Base-by-base conservation (phyloP, 2,329 filamentous ascomycete genomes). In the Chalaropsis thielavioides region DNA sequence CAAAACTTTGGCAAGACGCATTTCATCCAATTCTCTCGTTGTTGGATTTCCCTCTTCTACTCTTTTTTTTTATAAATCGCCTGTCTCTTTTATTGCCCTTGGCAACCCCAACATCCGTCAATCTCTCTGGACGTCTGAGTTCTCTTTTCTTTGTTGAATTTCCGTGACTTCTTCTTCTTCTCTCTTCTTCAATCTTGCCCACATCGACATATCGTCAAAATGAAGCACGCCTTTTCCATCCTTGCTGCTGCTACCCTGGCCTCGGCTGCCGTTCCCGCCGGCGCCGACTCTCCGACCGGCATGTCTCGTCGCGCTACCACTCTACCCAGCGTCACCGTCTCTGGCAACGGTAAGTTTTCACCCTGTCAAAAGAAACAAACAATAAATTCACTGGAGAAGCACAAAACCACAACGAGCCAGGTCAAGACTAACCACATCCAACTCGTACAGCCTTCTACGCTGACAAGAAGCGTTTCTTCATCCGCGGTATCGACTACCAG, bases 401-500 rank as follows among this genome's bases (percentile, higher is more conserved):
- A 27, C 17, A 19, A 19, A 17, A 2, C 10, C 4, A 10, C 0
- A 46, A n/a, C 43, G n/a, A 17, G 15, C 15, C 1, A 17, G n/a
- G 43, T 2, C 10, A 10, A n/a, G 7, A 38, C 27, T 58, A 65
- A 63, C 62, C 41, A 43, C 22, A 19, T 43, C 54, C 5, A 38
- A 8, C 54, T 15, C 44, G 6, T 49, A 13, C 65, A 83, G 82
- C 82, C 62, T 84, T 84, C 77, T 84, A 77, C 75, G 69, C 77
- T 51, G 79, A 76, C 68, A 74, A 75, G 65, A 72, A 76, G 7
- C 80, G 82, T 67, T 85, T 84, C 76, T 84, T 83, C 70, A 71
- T 85, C 66, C 81, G 82, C 35, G 82, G 82, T 68, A 79, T 84
- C 60, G 82, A 83, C 74, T 85, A 84, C 74, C 82, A 84, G 73